Conservation (phyloP, 768 basidiomycete species). For the Suillus clintonianus region DNA sequence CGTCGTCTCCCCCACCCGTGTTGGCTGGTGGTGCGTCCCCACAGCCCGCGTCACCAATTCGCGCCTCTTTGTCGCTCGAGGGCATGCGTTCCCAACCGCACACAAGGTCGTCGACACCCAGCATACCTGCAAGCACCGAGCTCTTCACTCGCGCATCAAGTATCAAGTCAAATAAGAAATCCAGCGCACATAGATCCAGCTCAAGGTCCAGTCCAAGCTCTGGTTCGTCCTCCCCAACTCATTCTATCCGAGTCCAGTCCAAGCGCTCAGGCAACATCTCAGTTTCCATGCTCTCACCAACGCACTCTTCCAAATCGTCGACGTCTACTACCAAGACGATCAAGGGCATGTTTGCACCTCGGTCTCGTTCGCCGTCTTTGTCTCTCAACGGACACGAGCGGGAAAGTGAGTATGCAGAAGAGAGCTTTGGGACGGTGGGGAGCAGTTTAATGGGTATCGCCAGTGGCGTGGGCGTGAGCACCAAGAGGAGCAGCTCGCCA, state of each 20-base stretch:
- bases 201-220: background rate
- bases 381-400: constrained; percentile 22
- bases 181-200: background rate
- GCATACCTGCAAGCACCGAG: constrained; percentile 40
- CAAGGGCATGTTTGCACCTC: constrained; percentile 56
- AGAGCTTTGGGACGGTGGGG: constrained; percentile 59
- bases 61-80: constrained; percentile 20
- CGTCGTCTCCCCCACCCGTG: constrained; percentile 28
- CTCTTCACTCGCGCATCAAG: constrained; percentile 32
- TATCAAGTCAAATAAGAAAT: background rate
- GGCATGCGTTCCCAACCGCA: constrained; percentile 20
- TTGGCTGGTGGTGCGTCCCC: background rate
- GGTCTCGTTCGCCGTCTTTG: constrained; percentile 53
- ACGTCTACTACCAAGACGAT: constrained; percentile 51
- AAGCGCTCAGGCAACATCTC: background rate
- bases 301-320: background rate
- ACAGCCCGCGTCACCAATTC: constrained; percentile 18
- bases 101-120: constrained; percentile 27
- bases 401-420: constrained; percentile 39
- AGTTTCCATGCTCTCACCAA: background rate
- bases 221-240: background rate
- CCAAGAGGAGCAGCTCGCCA: background rate
- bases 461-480: background rate
- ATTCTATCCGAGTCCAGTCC: background rate
- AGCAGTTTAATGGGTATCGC: constrained; percentile 39